These are phyloP conservation scores for Hyphopichia wangnamkhiaoensis DNA, from an alignment of 1,139 yeast species.

Conservation along the genomic window DNA sequence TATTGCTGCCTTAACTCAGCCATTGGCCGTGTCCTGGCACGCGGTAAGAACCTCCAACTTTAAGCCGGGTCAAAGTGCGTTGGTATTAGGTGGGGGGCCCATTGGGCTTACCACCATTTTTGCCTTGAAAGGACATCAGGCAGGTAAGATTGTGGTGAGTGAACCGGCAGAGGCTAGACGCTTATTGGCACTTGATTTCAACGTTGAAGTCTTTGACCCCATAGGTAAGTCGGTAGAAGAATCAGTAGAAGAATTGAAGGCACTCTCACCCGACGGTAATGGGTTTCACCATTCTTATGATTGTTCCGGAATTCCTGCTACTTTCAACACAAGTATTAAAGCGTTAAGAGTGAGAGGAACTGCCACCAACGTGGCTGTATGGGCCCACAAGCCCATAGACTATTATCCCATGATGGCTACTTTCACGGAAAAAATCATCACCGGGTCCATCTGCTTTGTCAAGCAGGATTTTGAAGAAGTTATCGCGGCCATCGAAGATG, in stretches of 20 bases:
- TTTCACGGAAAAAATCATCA: slow-evolving; percentile 35
- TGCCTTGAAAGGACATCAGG: slow-evolving; percentile 58
- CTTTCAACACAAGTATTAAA: slow-evolving; percentile 52
- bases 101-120: slow-evolving; percentile 59
- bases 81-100: slow-evolving; percentile 64
- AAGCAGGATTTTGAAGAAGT: slow-evolving; percentile 37
- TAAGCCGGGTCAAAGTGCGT: slow-evolving; percentile 47
- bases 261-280: slow-evolving; percentile 40
- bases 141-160: slow-evolving; percentile 54
- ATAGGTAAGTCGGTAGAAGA: slow-evolving; percentile 10
- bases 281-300: slow-evolving; percentile 63
- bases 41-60: slow-evolving; percentile 43
- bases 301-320: slow-evolving; percentile 60
- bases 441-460: slow-evolving; percentile 45
- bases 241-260: slow-evolving; percentile 14
- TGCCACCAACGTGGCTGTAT: slow-evolving; percentile 66
- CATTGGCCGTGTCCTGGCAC: slow-evolving; percentile 50
- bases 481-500: slow-evolving; percentile 31
- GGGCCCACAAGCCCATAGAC: slow-evolving; percentile 43
- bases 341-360: slow-evolving; percentile 57
- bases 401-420: slow-evolving; percentile 42
- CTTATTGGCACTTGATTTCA: slow-evolving; percentile 50
- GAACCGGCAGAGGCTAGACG: slow-evolving; percentile 64
- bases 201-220: slow-evolving; percentile 55
- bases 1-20: slow-evolving; percentile 48